A percentile compares a stretch with the other conserved stretches of the same genome.
phyloP scores from a whole-genome alignment of 2,329 filamentous ascomycete genomes.

The Fusarium haematococcum region DNA sequence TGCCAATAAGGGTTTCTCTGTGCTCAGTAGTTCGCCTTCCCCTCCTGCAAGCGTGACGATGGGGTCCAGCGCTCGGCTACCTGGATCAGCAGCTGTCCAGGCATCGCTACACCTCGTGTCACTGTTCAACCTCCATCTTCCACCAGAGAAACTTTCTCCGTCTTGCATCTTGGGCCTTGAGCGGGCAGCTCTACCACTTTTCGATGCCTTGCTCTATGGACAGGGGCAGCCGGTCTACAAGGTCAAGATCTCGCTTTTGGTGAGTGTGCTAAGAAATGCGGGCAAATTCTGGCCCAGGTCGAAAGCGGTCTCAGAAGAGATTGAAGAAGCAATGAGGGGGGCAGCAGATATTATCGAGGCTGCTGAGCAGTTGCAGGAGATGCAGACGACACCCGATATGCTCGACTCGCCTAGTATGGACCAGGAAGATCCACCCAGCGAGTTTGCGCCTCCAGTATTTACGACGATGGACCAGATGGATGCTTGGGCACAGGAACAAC shows the following conservation, averaged over 20 bases:
- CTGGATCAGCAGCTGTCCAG: constrained; percentile 25
- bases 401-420: not conserved
- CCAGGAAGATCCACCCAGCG: not conserved
- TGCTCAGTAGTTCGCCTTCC: constrained; percentile 2
- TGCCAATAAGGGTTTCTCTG: not conserved
- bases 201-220: constrained; percentile 14
- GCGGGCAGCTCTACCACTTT: constrained; percentile 18
- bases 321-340: constrained; percentile 10
- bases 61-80: not conserved
- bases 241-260: constrained; percentile 24
- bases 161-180: constrained; percentile 36
- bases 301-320: constrained; percentile 12
- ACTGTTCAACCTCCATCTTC: constrained; percentile 29
- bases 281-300: constrained; percentile 38
- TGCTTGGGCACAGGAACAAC: not conserved
- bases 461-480: not conserved
- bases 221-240: constrained; percentile 1
- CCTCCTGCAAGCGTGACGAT: not conserved
- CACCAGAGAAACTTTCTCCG: constrained; percentile 38
- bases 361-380: not conserved
- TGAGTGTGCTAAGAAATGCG: constrained; percentile 22
- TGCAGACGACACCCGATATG: not conserved
- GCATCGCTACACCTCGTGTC: constrained; percentile 29
- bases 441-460: not conserved
- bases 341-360: not conserved